phyloP scores from a whole-genome alignment of 2,329 filamentous ascomycete genomes.

The Akanthomyces lecanii region DNA sequence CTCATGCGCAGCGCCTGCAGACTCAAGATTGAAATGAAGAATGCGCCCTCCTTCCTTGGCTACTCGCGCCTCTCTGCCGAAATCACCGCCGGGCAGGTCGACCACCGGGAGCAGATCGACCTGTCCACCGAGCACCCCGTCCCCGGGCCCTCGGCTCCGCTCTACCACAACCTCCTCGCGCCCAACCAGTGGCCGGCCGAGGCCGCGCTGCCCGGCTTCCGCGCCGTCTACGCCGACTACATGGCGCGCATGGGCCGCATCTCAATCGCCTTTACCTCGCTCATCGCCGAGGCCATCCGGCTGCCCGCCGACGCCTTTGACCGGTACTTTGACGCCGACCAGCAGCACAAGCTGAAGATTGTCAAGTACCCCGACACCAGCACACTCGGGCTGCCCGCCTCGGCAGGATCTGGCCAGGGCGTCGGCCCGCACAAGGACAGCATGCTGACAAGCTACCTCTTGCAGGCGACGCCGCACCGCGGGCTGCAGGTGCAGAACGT shows the following conservation, averaged over 20 bases:
- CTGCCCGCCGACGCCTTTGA: conserved; percentile 66
- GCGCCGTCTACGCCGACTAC: conserved; percentile 66
- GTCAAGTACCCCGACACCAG: conserved; percentile 75
- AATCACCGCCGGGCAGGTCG: conserved; percentile 68
- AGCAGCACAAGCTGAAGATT: conserved; percentile 87
- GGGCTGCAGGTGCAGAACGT: conserved; percentile 83
- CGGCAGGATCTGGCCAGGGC: conserved; percentile 44
- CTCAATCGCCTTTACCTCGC: conserved; percentile 68
- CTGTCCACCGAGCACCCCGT: conserved; percentile 73
- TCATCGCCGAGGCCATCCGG: conserved; percentile 80
- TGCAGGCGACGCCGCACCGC: conserved; percentile 72
- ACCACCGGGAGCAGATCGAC: conserved; percentile 85
- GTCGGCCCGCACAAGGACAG: conserved; percentile 82
- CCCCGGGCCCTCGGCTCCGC: conserved; percentile 58
- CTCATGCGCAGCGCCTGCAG: conserved; percentile 29
- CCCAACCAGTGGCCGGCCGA: conserved; percentile 75
- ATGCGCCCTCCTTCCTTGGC: conserved; percentile 66
- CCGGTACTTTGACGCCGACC: conserved; percentile 69
- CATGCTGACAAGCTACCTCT: conserved; percentile 76
- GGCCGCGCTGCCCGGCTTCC: conserved; percentile 61
- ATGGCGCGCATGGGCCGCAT: conserved; percentile 70
- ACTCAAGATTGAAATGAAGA: conserved; percentile 68
- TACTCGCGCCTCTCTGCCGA: conserved; percentile 64
- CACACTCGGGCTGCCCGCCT: conserved; percentile 46
- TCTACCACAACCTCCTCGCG: conserved; percentile 71